phyloP scores from a whole-genome alignment of 495 filamentous ascomycete species.

The Xylaria telfairii region DNA sequence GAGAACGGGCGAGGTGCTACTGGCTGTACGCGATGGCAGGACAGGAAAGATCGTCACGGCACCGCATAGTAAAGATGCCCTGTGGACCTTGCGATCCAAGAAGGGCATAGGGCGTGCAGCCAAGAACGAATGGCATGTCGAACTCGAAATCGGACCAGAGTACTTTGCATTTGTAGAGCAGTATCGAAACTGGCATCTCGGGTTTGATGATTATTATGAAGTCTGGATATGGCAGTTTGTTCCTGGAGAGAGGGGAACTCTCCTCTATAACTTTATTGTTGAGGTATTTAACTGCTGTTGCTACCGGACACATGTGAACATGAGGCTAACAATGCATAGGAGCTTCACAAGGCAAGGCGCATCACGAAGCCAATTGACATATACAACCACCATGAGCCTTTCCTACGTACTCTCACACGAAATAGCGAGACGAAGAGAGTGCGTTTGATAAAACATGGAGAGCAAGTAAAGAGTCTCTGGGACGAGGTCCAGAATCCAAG shows the following conservation, averaged over 20 bases:
- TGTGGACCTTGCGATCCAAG: slow-evolving; percentile 54
- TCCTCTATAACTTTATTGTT: slow-evolving; percentile 40
- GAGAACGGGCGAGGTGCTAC: slow-evolving; percentile 47
- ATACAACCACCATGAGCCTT: slow-evolving; percentile 42
- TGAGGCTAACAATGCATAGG: slow-evolving; percentile 33
- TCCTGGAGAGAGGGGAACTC: slow-evolving; percentile 35
- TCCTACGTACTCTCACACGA: slow-evolving; percentile 46
- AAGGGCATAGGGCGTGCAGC: slow-evolving; percentile 50
- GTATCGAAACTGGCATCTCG: slow-evolving; percentile 51
- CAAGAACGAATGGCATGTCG: slow-evolving; percentile 49
- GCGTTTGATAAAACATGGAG: slow-evolving; percentile 49
- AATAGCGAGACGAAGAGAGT: slow-evolving; percentile 45
- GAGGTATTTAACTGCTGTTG: slow-evolving; percentile 34
- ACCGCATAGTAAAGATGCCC: slow-evolving; percentile 46
- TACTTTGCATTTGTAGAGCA: slow-evolving; percentile 51
- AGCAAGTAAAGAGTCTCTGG: slow-evolving; percentile 46
- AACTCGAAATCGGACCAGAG: slow-evolving; percentile 42
- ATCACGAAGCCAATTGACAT: slow-evolving; percentile 36
- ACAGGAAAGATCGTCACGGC: slow-evolving; percentile 53
- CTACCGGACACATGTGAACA: neutral
- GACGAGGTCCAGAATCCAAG: slow-evolving; percentile 41
- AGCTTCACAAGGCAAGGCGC: slow-evolving; percentile 47
- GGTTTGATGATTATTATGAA: slow-evolving; percentile 58
- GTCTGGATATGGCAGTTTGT: slow-evolving; percentile 57
- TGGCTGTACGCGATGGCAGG: slow-evolving; percentile 56